Evolutionary conservation across 768 basidiomycete species (phyloP), one percentile per base, ranked within the genome.

Genomic region (Pleurotus platypus): DNA sequence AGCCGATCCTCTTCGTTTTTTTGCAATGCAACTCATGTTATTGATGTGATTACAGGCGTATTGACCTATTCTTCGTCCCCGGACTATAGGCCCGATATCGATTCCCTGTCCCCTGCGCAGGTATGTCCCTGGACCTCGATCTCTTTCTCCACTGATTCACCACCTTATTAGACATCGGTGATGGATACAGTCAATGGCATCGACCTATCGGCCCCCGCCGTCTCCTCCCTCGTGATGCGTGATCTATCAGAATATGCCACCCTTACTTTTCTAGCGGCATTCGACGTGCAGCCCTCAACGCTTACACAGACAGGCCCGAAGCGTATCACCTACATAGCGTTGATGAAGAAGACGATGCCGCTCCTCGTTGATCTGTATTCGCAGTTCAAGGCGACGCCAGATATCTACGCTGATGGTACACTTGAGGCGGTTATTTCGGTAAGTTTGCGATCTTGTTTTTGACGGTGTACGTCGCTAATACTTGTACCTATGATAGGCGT

Each of bases 281-380:
- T 91, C 63, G 83, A 90, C 61, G 73, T 81, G 0, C 78, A 24
- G 4, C 43, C 39, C 6, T 65, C 74, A 27, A 65, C 78, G 9
- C 77, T 73, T 51, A 73, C 70, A 22, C 73, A 72, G 47, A 71
- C 73, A 3, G 72, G 77, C 5, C 81, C 77, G 46, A 88, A 85
- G 63, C 82, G 89, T 4, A 78, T 97, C 48, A 94, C 93, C 1
- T 98, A 94, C 66, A 89, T 98, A 50, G 95, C 86, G 2, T 69
- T 98, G n/a, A 78, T 87, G 1, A 98, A 98, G 72, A 89, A 84
- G 69, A 79, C 79, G 12, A 94, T 97, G 89, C 93, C 94, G 0
- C 76, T 81, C 68, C 75, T 96, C 1, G 86, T 91, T 0, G 84
- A 89, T n/a, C 69, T 94, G 3, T 94, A 87, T 71, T 67, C 86